Evolutionary conservation across 768 basidiomycete species (phyloP).

Genomic region (Flagelloscypha sp.): DNA sequence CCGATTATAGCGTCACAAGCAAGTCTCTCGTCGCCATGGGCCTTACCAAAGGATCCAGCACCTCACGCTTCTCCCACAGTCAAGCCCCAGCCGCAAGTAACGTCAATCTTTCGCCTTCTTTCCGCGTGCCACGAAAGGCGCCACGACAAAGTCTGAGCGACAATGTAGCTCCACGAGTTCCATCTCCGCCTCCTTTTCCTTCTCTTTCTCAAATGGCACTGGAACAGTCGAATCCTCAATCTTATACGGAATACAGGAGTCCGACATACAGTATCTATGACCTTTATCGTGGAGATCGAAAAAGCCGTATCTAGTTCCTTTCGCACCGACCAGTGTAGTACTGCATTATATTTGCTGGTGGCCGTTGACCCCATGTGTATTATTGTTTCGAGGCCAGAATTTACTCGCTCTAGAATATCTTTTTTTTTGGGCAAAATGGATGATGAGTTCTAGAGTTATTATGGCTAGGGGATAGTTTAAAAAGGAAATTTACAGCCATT

Average conservation of each 20-base stretch:
- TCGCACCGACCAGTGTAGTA: too few relatives aligned
- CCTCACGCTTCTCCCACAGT: conserved; percentile 1
- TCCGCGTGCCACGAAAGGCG: conserved; percentile 11
- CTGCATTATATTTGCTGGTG: too few relatives aligned
- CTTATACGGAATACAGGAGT: conserved; percentile 60
- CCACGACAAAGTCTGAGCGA: conserved; percentile 25
- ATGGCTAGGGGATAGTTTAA: too few relatives aligned
- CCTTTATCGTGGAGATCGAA: conserved; percentile 57
- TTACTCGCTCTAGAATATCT: too few relatives aligned
- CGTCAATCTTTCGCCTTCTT: conserved; percentile 22
- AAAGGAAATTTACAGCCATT: too few relatives aligned
- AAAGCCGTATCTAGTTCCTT: conserved; percentile 40
- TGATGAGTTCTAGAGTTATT: too few relatives aligned
- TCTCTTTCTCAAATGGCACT: conserved; percentile 74
- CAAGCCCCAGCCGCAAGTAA: neutral
- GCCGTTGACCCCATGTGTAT: too few relatives aligned
- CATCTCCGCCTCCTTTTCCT: conserved; percentile 66
- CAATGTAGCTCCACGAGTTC: conserved; percentile 71
- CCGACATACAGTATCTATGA: conserved; percentile 82
- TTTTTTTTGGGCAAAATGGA: too few relatives aligned
- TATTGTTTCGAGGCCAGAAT: too few relatives aligned
- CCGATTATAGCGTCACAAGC: conserved; percentile 40
- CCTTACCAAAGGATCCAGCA: conserved; percentile 10
- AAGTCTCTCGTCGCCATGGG: conserved; percentile 24
- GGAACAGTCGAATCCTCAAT: conserved; percentile 52